These are phyloP conservation scores for Xylariaceae sp. DNA, from an alignment of 2,329 filamentous ascomycete genomes.

Conservation along the genomic window DNA sequence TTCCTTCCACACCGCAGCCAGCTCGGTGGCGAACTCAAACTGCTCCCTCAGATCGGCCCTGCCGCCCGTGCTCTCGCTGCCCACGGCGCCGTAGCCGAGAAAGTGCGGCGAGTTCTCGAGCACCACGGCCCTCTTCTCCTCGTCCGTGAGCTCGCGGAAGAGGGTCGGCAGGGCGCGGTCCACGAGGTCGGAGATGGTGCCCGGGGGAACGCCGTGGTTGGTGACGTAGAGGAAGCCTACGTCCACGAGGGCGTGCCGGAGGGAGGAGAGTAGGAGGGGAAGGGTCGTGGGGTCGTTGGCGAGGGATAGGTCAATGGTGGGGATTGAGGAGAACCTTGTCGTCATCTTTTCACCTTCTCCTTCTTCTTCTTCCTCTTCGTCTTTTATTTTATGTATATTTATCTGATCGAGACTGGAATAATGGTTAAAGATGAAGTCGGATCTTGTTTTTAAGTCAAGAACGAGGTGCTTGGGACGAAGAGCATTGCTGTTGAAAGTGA, in stretches of 20 bases:
- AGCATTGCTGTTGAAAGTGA: too few relatives aligned
- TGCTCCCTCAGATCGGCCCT: conserved; percentile 50
- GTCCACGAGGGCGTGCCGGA: conserved; percentile 43
- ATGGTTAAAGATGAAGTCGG: too few relatives aligned
- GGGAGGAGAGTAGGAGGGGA: conserved; percentile 34
- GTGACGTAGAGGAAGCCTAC: conserved; percentile 50
- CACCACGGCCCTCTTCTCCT: conserved; percentile 36
- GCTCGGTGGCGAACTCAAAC: conserved; percentile 54
- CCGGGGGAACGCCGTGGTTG: conserved; percentile 41
- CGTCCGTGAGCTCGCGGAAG: conserved; percentile 38
- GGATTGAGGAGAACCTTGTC: conserved; percentile 36
- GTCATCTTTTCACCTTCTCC: conserved; percentile 5
- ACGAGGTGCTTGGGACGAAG: too few relatives aligned
- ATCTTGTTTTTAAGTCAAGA: too few relatives aligned
- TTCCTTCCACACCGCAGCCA: conserved; percentile 33
- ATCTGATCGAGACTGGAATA: too few relatives aligned
- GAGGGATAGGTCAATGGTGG: conserved; percentile 44
- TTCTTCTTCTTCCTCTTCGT: neutral
- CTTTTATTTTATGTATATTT: too few relatives aligned
- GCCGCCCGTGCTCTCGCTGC: conserved; percentile 51
- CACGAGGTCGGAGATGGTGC: conserved; percentile 34
- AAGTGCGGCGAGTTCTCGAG: conserved; percentile 54
- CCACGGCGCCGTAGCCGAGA: conserved; percentile 52
- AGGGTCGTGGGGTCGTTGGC: conserved; percentile 32
- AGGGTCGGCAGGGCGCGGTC: conserved; percentile 35